Evolutionary conservation across 768 basidiomycete species (phyloP).

Genomic region (Mycena amicta): DNA sequence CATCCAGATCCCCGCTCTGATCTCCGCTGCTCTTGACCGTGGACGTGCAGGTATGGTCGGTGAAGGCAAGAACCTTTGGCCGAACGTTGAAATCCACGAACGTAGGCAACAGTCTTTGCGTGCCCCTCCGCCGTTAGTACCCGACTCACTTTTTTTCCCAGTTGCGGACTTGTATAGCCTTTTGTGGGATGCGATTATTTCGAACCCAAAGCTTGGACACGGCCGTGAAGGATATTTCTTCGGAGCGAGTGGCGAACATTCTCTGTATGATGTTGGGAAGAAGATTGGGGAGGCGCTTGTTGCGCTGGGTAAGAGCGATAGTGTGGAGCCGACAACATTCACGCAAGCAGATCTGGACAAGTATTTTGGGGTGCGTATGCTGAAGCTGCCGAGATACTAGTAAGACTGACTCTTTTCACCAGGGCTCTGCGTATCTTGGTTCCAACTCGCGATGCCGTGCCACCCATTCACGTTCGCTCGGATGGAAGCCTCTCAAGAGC

Average conservation of each 20-base stretch:
- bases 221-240: conserved; percentile 59
- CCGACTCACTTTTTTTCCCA: conserved; percentile 18
- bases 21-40: conserved; percentile 47
- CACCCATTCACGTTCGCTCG: conserved; percentile 24
- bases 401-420: no score
- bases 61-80: conserved; percentile 61
- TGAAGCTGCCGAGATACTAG: background rate
- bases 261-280: conserved; percentile 42
- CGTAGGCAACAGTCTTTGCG: conserved; percentile 32
- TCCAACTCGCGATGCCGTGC: conserved; percentile 29
- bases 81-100: conserved; percentile 56
- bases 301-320: conserved; percentile 38
- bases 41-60: conserved; percentile 58
- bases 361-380: conserved; percentile 37
- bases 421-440: conserved; percentile 23
- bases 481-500: conserved; percentile 29
- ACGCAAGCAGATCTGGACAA: conserved; percentile 47
- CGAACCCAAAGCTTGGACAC: conserved; percentile 36
- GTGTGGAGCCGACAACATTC: conserved; percentile 47
- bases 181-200: conserved; percentile 41
- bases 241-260: conserved; percentile 53
- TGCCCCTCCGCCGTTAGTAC: background rate
- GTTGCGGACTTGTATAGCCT: conserved; percentile 48
- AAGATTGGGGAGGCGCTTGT: conserved; percentile 42
- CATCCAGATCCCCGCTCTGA: conserved; percentile 50